Evolutionary conservation across 768 basidiomycete species (phyloP), one percentile per base, ranked within the genome.

Genomic region (Suillus plorans): DNA sequence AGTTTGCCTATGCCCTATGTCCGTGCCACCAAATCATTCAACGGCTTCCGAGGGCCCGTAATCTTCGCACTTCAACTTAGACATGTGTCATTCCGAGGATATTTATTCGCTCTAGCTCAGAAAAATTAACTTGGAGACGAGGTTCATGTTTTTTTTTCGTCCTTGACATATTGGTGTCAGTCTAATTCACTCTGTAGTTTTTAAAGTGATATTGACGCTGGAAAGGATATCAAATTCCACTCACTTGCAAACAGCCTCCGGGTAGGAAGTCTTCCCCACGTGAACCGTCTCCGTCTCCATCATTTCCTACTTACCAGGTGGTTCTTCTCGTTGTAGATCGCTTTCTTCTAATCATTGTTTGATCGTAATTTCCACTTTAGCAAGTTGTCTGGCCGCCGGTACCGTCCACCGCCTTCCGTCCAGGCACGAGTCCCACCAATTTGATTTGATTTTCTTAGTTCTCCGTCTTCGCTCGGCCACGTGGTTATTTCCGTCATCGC

Each of bases 401-500:
- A 31, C 52, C 52, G 50, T 10, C 12, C 13, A 31, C 52, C 28
- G 50, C 9, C 5, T 2, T 4, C 14, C 18, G 22, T 25, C 39
- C 39, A 58, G 39, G 57, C 16, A 58, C 57, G n/a, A 20, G 45
- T 47, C n/a, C n/a, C 12, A 28, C 7, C n/a, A 18, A 57, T 16
- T 57, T 22, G 36, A 57, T 57, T 37, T 57, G 36, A 10, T 31
- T 31, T 31, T 22, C 4, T 49, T 13, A 49, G 47, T 47, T 47
- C n/a, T 47, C 28, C 28, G 25, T 59, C 41, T 25, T 42, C 39
- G 58, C 20, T 59, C 41, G 18, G 14, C 25, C 58, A 42, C 41
- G 58, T 59, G 58, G 58, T 41, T 59, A 42, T 20, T 25, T 42
- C 57, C 58, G 58, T 18, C 37, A 58, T 56, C n/a, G 13, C 55